Evolutionary conservation across 208 protist genomes (phyloP).

Genomic region (Naegleria gruberi): DNA sequence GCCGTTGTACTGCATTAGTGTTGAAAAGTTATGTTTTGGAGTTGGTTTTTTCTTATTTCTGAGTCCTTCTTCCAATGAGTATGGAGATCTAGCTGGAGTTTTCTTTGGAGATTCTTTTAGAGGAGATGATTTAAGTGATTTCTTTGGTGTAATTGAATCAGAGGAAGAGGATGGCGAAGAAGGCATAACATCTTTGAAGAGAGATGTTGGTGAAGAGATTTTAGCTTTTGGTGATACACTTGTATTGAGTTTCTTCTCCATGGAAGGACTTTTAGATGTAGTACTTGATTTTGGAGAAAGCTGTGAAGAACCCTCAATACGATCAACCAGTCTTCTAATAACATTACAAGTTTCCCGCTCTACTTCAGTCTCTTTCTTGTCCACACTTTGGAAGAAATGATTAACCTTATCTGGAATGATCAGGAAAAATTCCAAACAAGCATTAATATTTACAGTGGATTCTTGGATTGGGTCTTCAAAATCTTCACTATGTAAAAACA

Average conservation of each 20-base stretch:
- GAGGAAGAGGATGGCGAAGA: neutral
- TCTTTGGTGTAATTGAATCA: neutral
- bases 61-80: neutral
- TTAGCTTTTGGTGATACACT: neutral
- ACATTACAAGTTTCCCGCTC: neutral
- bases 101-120: too few species aligned
- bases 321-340: neutral
- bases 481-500: too few species aligned
- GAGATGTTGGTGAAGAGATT: neutral
- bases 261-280: neutral
- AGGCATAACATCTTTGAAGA: neutral
- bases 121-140: too few species aligned
- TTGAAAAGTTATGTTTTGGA: neutral
- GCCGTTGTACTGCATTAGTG: neutral
- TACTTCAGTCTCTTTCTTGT: neutral
- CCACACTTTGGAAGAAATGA: neutral
- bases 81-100: too few species aligned
- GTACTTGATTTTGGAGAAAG: neutral
- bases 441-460: neutral
- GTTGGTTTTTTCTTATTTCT: neutral
- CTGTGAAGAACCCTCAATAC: neutral
- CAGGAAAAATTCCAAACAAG: neutral
- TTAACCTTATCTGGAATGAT: neutral
- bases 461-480: neutral
- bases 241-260: neutral